Percentiles rank a stretch among this genome's conserved stretches.
Evolutionary conservation across 495 filamentous ascomycete genomes (phyloP).

Genomic region (Arthonia radiata): DNA sequence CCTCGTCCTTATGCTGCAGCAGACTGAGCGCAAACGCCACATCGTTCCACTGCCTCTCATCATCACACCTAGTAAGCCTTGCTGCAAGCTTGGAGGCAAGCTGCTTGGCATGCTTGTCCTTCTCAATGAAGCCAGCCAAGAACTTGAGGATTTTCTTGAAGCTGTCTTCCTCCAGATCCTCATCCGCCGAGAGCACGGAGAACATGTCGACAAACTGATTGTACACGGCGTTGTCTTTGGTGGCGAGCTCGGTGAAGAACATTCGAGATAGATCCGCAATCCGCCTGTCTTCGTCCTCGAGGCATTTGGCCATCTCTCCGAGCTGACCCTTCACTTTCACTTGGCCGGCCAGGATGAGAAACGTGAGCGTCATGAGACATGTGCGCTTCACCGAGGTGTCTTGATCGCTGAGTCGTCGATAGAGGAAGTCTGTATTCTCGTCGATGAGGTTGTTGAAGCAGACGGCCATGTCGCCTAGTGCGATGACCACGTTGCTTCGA

Average conservation of each 20-base stretch:
- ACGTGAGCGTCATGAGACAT: conserved; percentile 95
- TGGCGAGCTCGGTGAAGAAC: conserved; percentile 95
- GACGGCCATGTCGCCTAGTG: conserved; percentile 94
- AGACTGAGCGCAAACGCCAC: conserved; percentile 75
- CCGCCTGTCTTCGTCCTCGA: conserved; percentile 81
- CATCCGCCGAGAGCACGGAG: conserved; percentile 62
- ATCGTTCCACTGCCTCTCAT: conserved; percentile 89
- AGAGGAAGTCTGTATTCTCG: conserved; percentile 96
- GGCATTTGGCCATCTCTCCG: conserved; percentile 96
- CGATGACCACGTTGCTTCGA: conserved; percentile 86
- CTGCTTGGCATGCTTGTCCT: conserved; percentile 98
- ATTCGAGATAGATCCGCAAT: conserved; percentile 84
- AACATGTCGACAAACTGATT: conserved; percentile 99
- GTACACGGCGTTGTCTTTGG: conserved; percentile 97
- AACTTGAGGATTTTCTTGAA: conserved; percentile 76
- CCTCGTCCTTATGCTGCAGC: conserved; percentile 92
- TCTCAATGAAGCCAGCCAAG: conserved; percentile 84
- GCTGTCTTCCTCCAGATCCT: conserved; percentile 55
- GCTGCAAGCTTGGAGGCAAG: conserved; percentile 83
- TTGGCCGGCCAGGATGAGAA: conserved; percentile 88
- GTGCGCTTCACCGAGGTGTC: conserved; percentile 86
- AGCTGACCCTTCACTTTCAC: conserved; percentile 99
- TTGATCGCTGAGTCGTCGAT: conserved; percentile 69
- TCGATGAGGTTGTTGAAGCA: conserved; percentile 99
- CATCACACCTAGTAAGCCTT: conserved; percentile 64